phyloP scores from a whole-genome alignment of 2,329 filamentous ascomycete genomes.

The Monilinia fructigena region DNA sequence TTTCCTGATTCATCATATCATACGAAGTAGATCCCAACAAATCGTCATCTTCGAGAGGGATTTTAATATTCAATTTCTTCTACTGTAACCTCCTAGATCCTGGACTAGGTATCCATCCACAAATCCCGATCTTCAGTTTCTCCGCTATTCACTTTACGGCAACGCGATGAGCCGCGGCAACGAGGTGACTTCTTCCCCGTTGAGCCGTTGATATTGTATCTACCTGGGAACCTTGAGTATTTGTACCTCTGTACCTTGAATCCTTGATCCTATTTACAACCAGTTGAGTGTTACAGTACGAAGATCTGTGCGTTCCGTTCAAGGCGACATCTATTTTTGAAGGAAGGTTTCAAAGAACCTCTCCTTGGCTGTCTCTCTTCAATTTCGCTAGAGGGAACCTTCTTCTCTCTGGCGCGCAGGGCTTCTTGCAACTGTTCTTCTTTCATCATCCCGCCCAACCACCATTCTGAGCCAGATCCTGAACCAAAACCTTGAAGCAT shows the following conservation, averaged over 20 bases:
- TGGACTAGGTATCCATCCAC: slow-evolving; percentile 1
- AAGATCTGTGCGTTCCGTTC: not conserved
- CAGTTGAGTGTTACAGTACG: not conserved
- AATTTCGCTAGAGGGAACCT: slow-evolving; percentile 18
- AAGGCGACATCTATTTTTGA: too few relatives aligned
- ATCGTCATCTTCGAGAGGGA: slow-evolving; percentile 3
- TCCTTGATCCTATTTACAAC: not conserved
- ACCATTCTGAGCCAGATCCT: not conserved
- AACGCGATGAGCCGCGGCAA: slow-evolving; percentile 10
- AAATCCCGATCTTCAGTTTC: slow-evolving; percentile 13
- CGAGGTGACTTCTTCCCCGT: slow-evolving; percentile 10
- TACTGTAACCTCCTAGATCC: slow-evolving; percentile 5
- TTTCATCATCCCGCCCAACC: slow-evolving; percentile 1
- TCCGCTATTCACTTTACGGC: slow-evolving; percentile 19
- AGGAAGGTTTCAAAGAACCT: too few relatives aligned
- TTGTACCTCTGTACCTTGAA: not conserved
- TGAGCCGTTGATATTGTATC: slow-evolving; percentile 6
- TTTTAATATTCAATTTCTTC: slow-evolving; percentile 6
- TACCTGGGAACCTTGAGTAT: too few relatives aligned
- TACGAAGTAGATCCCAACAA: not conserved
- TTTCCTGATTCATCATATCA: not conserved
- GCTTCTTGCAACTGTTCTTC: not conserved
- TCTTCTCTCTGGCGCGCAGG: slow-evolving; percentile 9
- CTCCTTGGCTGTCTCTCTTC: slow-evolving; percentile 17
- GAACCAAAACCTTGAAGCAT: not conserved